Evolutionary conservation across 768 basidiomycete species (phyloP), one percentile per base, ranked within the genome.

Genomic region (Mycena pura): DNA sequence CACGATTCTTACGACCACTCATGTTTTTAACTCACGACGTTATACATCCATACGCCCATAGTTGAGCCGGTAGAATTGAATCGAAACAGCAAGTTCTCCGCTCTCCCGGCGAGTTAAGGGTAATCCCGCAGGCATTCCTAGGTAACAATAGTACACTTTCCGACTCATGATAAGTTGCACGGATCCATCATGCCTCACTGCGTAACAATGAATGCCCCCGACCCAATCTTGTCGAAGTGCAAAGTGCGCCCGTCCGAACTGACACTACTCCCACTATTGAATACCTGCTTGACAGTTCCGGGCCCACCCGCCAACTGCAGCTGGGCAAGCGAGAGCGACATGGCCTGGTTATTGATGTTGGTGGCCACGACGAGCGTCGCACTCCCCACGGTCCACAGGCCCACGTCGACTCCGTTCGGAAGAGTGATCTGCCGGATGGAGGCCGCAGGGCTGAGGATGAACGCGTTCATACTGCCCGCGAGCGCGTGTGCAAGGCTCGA

Each of bases 301-400:
- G 21, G 25, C 39, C 51, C 39, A 11, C 51, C 36, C 17, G 39
- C 48, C 17, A 54, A 9, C 2, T 74, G 62, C 24, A 77, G 17
- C 22, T 62, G 66, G 1, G 56, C 41, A 65, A 80, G 72, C 1
- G 43, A 39, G 6, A 86, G 68, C 0, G 68, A 73, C 34, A 70
- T 68, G 5, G 70, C 61, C 25, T 75, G 68, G 38, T 84, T 79
- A 38, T 83, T 76, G 66, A 81, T 80, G 68, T 88, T 88, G 0
- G 80, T 75, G 9, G 79, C 84, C 3, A 87, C 74, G 14, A 84
- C 75, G 34, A 87, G 76, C 0, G 80, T 84, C 25, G 78, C 64
- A 4, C 31, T 25, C 0, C 72, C 76, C 1, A 79, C 60, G 2
- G 72, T 76, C 86, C 86, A 87, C 27, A 83, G 66, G 5, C 84